Percentiles rank a stretch among this genome's conserved stretches.
These are phyloP conservation scores for Encephalitozoon romaleae DNA, from an alignment of 371 early-diverging fungal genomes.

Conservation along the genomic window DNA sequence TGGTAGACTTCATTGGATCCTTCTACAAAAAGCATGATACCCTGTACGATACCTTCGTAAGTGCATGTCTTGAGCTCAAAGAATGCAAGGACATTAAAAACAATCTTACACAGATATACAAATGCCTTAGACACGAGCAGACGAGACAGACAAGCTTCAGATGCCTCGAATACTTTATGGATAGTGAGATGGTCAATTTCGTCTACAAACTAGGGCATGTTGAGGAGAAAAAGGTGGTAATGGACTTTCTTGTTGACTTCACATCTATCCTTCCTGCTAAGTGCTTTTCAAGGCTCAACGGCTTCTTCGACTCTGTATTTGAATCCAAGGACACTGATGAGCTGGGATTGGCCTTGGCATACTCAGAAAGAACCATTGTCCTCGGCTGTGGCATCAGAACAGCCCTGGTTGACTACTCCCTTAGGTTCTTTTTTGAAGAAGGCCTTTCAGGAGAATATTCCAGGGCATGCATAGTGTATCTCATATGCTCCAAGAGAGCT, in stretches of 20 bases:
- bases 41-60: background rate
- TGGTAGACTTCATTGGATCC: background rate
- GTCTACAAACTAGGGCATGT: background rate
- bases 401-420: background rate
- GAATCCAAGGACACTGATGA: background rate
- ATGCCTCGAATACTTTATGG: slow-evolving; percentile 28
- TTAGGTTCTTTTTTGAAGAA: background rate
- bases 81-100: background rate
- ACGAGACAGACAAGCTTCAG: background rate
- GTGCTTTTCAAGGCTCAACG: background rate
- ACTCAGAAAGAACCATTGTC: slow-evolving; percentile 24
- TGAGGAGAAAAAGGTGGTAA: background rate
- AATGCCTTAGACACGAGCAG: slow-evolving; percentile 23
- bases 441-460: background rate
- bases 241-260: background rate
- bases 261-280: background rate
- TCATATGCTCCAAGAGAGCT: background rate
- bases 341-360: background rate
- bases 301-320: background rate
- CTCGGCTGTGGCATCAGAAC: background rate
- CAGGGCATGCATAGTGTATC: slow-evolving; percentile 7
- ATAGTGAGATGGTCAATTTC: background rate
- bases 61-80: background rate
- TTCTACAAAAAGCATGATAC: background rate
- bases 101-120: background rate